A percentile compares a stretch with the other conserved stretches of the same genome.
Conservation (phyloP, 73 alveolate species). For the Paramecium biaurelia region DNA sequence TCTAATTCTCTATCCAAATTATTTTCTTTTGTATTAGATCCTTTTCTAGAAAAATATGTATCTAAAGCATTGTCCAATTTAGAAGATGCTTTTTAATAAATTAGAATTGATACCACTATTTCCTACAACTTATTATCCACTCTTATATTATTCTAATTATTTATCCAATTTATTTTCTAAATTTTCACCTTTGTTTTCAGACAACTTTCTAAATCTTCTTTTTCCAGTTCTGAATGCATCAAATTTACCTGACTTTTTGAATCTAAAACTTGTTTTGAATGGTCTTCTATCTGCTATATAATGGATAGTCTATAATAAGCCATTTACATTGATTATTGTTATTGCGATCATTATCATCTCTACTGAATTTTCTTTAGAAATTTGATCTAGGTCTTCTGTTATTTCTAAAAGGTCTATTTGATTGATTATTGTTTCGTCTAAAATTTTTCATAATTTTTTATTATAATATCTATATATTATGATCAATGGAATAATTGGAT, state of each 20-base stretch:
- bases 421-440: not conserved
- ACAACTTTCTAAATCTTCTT: not conserved
- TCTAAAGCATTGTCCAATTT: not conserved
- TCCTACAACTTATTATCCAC: not conserved
- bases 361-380: not conserved
- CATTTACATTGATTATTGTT: not conserved
- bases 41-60: not conserved
- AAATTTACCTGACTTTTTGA: constrained; percentile 8
- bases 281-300: not conserved
- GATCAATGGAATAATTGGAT: constrained; percentile 21
- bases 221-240: not conserved
- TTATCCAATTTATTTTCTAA: not conserved
- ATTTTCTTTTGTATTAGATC: not conserved
- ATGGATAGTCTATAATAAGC: not conserved
- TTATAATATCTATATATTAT: constrained; percentile 34
- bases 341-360: not conserved
- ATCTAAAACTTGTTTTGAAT: not conserved
- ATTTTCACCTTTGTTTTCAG: not conserved
- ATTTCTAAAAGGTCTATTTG: not conserved
- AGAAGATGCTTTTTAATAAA: not conserved
- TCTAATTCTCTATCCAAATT: not conserved
- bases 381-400: not conserved
- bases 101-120: not conserved
- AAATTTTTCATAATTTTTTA: constrained; percentile 21
- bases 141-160: not conserved